Evolutionary conservation across 2,329 filamentous ascomycete species (phyloP).

Genomic region (Drechmeria coniospora): DNA sequence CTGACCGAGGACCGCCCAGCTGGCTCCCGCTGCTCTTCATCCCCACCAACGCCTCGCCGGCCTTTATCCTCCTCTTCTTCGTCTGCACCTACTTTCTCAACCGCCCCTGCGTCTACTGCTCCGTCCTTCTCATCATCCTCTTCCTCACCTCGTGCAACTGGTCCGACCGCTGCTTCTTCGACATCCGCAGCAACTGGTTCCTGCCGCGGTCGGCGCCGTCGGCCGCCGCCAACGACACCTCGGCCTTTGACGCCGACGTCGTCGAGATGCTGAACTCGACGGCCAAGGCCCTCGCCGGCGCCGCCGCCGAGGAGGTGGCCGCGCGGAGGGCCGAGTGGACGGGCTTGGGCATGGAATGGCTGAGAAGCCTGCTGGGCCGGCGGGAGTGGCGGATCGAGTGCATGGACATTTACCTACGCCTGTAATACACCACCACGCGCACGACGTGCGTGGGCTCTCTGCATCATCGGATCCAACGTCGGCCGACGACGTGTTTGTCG

Average conservation of each 20-base stretch:
- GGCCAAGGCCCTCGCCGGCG: conserved; percentile 48
- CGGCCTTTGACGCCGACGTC: conserved; percentile 32
- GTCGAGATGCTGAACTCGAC: conserved; percentile 52
- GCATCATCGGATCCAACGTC: background rate
- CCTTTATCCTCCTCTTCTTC: conserved; percentile 81
- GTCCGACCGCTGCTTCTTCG: conserved; percentile 84
- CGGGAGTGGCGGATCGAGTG: conserved; percentile 86
- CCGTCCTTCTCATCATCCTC: conserved; percentile 83
- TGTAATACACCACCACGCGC: conserved; percentile 28
- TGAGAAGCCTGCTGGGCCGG: conserved; percentile 64
- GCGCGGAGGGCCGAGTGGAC: conserved; percentile 49
- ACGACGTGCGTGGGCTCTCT: background rate
- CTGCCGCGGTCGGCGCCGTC: conserved; percentile 45
- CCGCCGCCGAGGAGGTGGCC: conserved; percentile 47
- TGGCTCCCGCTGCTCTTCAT: conserved; percentile 83
- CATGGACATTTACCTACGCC: conserved; percentile 69
- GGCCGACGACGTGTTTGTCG: too few species aligned
- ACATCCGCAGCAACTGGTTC: conserved; percentile 87
- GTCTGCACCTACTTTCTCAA: conserved; percentile 91
- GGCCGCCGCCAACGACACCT: conserved; percentile 10
- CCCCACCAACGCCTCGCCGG: conserved; percentile 68
- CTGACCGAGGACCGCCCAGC: conserved; percentile 25
- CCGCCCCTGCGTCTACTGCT: conserved; percentile 95
- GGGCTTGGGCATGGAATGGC: conserved; percentile 70
- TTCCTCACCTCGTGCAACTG: conserved; percentile 85